Conservation (phyloP, 768 basidiomycete genomes). For the Glaciozyma antarctica region DNA sequence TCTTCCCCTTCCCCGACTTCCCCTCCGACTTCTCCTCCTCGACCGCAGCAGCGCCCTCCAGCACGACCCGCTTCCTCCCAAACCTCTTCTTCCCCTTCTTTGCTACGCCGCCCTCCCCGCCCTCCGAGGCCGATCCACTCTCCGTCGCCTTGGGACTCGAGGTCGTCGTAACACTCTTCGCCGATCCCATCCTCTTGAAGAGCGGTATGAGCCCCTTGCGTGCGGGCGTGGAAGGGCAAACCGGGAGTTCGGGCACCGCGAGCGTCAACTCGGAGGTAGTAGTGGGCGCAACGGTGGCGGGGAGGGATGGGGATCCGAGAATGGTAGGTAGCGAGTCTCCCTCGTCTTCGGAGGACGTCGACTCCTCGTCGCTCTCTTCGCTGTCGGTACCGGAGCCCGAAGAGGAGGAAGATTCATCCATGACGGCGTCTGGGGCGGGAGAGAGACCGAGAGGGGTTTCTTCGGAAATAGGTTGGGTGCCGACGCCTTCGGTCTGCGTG, state of each 20-base stretch:
- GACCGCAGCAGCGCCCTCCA: not conserved
- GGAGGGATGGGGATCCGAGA: conserved; percentile 34
- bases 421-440: conserved; percentile 38
- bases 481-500: conserved; percentile 72
- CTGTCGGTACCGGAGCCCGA: conserved; percentile 9
- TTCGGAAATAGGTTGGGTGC: conserved; percentile 62
- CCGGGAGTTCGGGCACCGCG: no score
- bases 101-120: no score
- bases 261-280: conserved; percentile 21
- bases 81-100: not conserved
- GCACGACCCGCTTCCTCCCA: not conserved
- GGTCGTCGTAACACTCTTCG: conserved; percentile 5
- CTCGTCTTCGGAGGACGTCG: conserved; percentile 33
- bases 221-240: no score
- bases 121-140: conserved; percentile 28
- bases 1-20: conserved; percentile 37
- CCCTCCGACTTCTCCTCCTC: conserved; percentile 1
- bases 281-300: conserved; percentile 31
- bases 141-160: conserved; percentile 33
- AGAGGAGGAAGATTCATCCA: conserved; percentile 43
- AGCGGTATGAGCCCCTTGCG: no score
- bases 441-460: conserved; percentile 16
- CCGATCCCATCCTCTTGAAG: not conserved
- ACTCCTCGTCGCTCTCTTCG: conserved; percentile 33
- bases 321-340: conserved; percentile 34